A percentile compares a stretch with the other conserved stretches of the same genome.
Conservation (phyloP, 441 rosid genomes). For the Adansonia grandidieri region DNA sequence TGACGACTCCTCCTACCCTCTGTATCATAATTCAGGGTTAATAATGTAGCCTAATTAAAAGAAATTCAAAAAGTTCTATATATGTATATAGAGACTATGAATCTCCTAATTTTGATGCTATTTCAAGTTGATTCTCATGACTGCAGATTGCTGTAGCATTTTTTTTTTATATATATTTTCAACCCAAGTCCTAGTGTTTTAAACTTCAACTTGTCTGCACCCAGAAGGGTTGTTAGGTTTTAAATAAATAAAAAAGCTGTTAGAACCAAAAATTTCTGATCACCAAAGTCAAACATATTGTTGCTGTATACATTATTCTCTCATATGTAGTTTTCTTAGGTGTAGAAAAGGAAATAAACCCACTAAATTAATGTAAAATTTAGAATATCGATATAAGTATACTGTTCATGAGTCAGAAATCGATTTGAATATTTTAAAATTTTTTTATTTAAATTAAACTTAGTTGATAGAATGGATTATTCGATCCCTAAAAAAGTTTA, state of each 20-base stretch:
- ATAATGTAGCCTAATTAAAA: background rate
- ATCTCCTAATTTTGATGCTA: background rate
- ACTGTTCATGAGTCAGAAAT: too few species aligned
- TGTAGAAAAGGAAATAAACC: background rate
- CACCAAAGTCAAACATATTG: background rate
- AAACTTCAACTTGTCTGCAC: background rate
- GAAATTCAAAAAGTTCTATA: background rate
- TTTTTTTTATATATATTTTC: background rate
- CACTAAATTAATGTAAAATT: background rate
- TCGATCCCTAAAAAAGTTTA: too few species aligned
- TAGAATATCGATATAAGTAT: too few species aligned
- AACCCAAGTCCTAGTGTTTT: background rate
- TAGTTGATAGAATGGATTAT: too few species aligned
- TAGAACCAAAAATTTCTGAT: background rate
- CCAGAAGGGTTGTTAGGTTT: background rate
- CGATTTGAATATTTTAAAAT: too few species aligned
- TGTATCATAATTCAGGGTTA: conserved; percentile 3
- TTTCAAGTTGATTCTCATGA: background rate
- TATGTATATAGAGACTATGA: background rate
- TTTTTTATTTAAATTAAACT: too few species aligned
- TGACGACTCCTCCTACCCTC: background rate
- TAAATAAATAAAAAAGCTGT: background rate
- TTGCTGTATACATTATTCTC: background rate
- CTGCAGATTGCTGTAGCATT: background rate
- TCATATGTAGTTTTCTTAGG: background rate